phyloP scores from a whole-genome alignment of 441 rosid species.

The Pelargonium citronellum region DNA sequence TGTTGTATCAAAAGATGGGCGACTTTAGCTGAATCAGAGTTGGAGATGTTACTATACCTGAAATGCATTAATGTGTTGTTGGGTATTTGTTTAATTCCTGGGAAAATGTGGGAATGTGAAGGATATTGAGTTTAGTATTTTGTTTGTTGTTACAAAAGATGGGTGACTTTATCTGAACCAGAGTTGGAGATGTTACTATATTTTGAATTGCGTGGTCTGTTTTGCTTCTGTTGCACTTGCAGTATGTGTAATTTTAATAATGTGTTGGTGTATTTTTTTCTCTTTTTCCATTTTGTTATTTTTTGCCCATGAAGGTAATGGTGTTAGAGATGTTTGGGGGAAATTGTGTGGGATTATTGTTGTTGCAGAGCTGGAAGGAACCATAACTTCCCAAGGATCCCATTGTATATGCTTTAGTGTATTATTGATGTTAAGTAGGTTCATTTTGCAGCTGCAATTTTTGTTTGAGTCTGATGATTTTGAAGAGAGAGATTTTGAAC shows the following conservation, averaged over 20 bases:
- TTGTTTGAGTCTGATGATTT: too few species aligned
- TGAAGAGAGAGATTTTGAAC: not conserved
- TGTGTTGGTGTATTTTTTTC: not conserved
- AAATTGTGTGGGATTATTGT: not conserved
- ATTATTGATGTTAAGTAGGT: too few species aligned
- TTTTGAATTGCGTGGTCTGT: not conserved
- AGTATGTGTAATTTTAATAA: not conserved
- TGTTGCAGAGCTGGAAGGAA: too few species aligned
- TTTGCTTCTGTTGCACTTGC: not conserved
- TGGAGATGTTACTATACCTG: not conserved
- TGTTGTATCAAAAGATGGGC: not conserved
- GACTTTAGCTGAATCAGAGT: not conserved
- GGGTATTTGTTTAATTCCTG: too few species aligned
- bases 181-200: not conserved
- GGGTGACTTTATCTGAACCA: not conserved
- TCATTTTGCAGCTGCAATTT: too few species aligned
- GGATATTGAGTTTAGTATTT: too few species aligned
- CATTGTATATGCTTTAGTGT: too few species aligned
- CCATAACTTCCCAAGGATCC: too few species aligned
- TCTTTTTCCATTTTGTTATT: not conserved
- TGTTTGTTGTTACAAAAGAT: too few species aligned
- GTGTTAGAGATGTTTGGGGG: not conserved
- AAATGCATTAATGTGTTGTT: not conserved
- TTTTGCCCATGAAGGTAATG: slow-evolving; percentile 1
- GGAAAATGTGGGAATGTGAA: too few species aligned